phyloP scores from a whole-genome alignment of 2,329 filamentous ascomycete genomes.

The Botrytis fabae region DNA sequence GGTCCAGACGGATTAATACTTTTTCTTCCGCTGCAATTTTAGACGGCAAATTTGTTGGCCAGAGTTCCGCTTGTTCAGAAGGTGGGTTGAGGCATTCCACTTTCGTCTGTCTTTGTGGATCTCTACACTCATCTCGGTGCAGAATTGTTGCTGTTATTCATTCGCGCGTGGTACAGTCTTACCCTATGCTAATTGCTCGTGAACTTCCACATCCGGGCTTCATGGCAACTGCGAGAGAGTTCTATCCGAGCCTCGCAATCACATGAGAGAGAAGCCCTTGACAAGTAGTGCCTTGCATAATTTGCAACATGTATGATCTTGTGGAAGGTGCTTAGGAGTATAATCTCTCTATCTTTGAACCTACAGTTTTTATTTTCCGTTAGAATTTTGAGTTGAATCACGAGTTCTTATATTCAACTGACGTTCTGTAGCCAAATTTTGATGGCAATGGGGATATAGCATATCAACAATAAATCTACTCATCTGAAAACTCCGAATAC shows the following conservation, averaged over 20 bases:
- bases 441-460: not conserved
- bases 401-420: slow-evolving; percentile 3
- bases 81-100: slow-evolving; percentile 22
- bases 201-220: not conserved
- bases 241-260: not conserved
- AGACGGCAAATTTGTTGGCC: slow-evolving; percentile 5
- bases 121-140: not conserved
- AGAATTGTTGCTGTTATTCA: not conserved
- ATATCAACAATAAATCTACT: slow-evolving; percentile 3
- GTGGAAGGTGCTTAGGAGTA: not conserved
- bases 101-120: slow-evolving; percentile 18
- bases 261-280: slow-evolving; percentile 1
- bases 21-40: slow-evolving; percentile 18
- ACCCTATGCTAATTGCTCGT: slow-evolving; percentile 9
- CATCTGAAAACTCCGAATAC: not conserved
- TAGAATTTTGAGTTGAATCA: not conserved
- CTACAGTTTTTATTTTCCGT: not conserved
- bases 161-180: not conserved
- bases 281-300: slow-evolving; percentile 12
- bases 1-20: slow-evolving; percentile 17
- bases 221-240: not conserved
- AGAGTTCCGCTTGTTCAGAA: slow-evolving; percentile 9
- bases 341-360: not conserved
- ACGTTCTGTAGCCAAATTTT: not conserved
- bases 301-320: slow-evolving; percentile 12